Evolutionary conservation across 139 green algal species (phyloP).

Genomic region (Chlamydomonas asymmetrica): DNA sequence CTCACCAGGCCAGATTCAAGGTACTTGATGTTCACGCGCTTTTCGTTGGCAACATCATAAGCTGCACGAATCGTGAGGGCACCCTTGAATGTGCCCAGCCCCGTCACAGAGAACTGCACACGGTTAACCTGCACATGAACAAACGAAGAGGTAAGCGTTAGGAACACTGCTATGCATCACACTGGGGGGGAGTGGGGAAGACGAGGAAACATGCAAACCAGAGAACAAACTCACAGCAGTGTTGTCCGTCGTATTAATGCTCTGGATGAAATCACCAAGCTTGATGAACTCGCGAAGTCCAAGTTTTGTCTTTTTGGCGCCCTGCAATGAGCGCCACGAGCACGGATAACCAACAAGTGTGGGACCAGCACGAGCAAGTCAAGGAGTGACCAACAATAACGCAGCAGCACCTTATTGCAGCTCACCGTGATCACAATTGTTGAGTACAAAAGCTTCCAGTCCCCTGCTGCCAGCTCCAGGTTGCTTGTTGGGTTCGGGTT

Average conservation of each 20-base stretch:
- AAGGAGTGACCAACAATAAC: neutral
- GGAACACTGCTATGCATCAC: neutral
- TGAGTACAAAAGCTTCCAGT: slow-evolving; percentile 79
- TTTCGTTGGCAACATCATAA: slow-evolving; percentile 41
- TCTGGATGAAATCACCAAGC: slow-evolving; percentile 75
- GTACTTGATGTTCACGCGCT: slow-evolving; percentile 68
- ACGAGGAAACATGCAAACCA: slow-evolving; percentile 3
- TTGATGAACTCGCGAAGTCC: slow-evolving; percentile 77
- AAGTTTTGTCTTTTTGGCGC: slow-evolving; percentile 76
- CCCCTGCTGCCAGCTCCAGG: slow-evolving; percentile 50
- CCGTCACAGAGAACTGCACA: slow-evolving; percentile 65
- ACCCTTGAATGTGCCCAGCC: slow-evolving; percentile 57
- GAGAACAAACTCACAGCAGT: slow-evolving; percentile 43
- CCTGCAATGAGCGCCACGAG: slow-evolving; percentile 31
- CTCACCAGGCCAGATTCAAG: slow-evolving; percentile 56
- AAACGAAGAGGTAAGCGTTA: too few species aligned
- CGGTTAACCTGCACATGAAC: slow-evolving; percentile 68
- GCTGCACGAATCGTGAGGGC: slow-evolving; percentile 60
- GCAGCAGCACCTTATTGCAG: neutral
- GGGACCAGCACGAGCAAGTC: neutral
- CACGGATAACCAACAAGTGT: neutral
- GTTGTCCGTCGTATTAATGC: slow-evolving; percentile 58
- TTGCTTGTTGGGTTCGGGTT: slow-evolving; percentile 37
- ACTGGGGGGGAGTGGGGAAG: neutral
- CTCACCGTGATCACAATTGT: slow-evolving; percentile 79